Evolutionary conservation across 78 protist species (phyloP).

Genomic region (Corallochytrium limacisporum): DNA sequence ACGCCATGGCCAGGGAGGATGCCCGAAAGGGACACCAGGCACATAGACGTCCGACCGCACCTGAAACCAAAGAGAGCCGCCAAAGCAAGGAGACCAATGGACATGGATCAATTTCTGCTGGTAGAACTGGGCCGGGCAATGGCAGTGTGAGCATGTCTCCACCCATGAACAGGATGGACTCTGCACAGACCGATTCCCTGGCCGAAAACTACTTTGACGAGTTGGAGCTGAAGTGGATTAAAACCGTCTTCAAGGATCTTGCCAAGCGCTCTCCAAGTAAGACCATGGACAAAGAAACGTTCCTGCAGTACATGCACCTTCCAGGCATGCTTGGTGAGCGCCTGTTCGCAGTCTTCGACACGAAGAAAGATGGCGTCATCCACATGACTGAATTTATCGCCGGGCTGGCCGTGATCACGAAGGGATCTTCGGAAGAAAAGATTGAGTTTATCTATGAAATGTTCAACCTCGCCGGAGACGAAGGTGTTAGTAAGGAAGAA

Average conservation of each 20-base stretch:
- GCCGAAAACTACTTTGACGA: too few species aligned
- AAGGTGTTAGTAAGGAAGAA: conserved; percentile 7
- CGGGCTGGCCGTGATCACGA: conserved; percentile 11
- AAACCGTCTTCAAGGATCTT: conserved; percentile 14
- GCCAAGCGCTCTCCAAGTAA: conserved; percentile 14
- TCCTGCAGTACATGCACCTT: conserved; percentile 22
- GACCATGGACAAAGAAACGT: conserved; percentile 28
- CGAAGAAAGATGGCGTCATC: conserved; percentile 12
- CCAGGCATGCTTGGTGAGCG: conserved; percentile 36
- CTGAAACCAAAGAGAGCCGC: too few species aligned
- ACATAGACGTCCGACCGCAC: too few species aligned
- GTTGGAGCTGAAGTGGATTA: too few species aligned
- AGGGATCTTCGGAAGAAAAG: conserved; percentile 19
- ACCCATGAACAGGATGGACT: too few species aligned
- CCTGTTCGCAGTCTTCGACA: conserved; percentile 23
- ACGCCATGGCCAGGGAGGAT: too few species aligned
- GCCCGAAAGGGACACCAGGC: too few species aligned
- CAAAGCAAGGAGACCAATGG: too few species aligned
- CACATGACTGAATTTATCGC: conserved; percentile 17
- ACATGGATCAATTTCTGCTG: too few species aligned
- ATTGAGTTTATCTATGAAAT: conserved; percentile 8
- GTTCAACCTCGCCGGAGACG: conserved; percentile 33
- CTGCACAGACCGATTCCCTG: too few species aligned
- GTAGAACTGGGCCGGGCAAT: too few species aligned
- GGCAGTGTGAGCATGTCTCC: too few species aligned